Evolutionary conservation across 148 eudicot genomes (phyloP), one percentile per base, ranked within the genome.

Genomic region (Heliamphora exappendiculata): DNA sequence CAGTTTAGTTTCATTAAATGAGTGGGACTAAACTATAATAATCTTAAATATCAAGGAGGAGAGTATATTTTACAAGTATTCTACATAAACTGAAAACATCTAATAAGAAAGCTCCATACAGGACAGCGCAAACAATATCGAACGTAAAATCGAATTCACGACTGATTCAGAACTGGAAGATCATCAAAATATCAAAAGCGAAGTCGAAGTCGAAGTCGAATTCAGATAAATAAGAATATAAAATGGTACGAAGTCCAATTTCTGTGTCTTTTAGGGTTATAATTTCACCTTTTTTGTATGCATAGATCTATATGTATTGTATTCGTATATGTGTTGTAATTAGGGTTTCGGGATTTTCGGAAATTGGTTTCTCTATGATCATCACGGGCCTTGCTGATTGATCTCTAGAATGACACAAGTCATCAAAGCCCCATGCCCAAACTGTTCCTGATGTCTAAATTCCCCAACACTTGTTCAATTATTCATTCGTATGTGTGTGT

Each of bases 171-270:
- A 33, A 12, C 39, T 14, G n/a, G 70, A n/a, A 66, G 70, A 36
- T 66, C 70, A n/a, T 17, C 24, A 60, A 29, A 26, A 66, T n/a
- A n/a, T n/a, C n/a, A n/a, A n/a, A n/a, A n/a, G n/a, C n/a, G 36
- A 64, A 36, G 68, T 39, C 44, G 71, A 39, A 42, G 41, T 22
- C 22, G 39, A 26, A 17, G 14, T 17, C 58, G 74, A 19, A 29
- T 47, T 70, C 34, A 33, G 4, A 29, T 24, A 19, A 28, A 31
- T 29, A 70, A 29, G 22, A 31, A 28, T 57, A 70, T 28, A 26
- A 17, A 47, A 70, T 70, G 74, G 74, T 70, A 17, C 5, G 74
- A 70, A 45, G 19, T 50, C 16, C 20, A 33, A 28, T 49, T 58
- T 70, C 26, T 9, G 16, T 7, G 41, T 19, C 41, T 16, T 60